Evolutionary conservation across 2,329 filamentous ascomycete species (phyloP).

Genomic region (Nakataea oryzae): DNA sequence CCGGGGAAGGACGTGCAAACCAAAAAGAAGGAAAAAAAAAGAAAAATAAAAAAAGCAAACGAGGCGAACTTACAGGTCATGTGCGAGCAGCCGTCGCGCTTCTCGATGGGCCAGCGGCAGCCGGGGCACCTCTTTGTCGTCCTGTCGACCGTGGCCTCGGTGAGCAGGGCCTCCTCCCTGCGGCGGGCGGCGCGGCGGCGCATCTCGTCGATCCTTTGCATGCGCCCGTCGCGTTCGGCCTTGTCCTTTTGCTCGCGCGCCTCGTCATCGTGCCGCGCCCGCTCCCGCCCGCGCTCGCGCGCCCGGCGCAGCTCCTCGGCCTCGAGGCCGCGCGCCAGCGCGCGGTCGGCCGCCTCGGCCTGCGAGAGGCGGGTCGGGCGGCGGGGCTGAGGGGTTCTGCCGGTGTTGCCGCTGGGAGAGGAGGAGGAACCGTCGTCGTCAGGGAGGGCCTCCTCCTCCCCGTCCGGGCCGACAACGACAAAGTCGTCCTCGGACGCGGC

Average conservation of each 20-base stretch:
- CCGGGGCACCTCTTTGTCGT: constrained; percentile 20
- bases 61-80: constrained; percentile 27
- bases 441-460: constrained; percentile 26
- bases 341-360: constrained; percentile 29
- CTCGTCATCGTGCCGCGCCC: constrained; percentile 9
- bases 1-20: no score
- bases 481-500: constrained; percentile 25
- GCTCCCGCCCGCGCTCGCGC: constrained; percentile 12
- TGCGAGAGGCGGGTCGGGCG: constrained; percentile 25
- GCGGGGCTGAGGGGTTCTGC: background rate
- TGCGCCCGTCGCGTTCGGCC: constrained; percentile 7
- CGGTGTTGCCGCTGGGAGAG: background rate
- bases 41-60: constrained; percentile 2
- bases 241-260: constrained; percentile 4
- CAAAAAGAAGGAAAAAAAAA: background rate
- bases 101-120: constrained; percentile 27
- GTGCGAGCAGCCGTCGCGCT: constrained; percentile 27
- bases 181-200: constrained; percentile 12
- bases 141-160: background rate
- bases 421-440: constrained; percentile 14
- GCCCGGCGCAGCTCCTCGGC: constrained; percentile 17
- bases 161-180: constrained; percentile 15
- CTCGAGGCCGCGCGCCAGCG: constrained; percentile 20
- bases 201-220: constrained; percentile 3
- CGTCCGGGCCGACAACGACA: background rate